Evolutionary conservation across 73 alveolate species (phyloP).

Genomic region (Paraurostyla sp.): DNA sequence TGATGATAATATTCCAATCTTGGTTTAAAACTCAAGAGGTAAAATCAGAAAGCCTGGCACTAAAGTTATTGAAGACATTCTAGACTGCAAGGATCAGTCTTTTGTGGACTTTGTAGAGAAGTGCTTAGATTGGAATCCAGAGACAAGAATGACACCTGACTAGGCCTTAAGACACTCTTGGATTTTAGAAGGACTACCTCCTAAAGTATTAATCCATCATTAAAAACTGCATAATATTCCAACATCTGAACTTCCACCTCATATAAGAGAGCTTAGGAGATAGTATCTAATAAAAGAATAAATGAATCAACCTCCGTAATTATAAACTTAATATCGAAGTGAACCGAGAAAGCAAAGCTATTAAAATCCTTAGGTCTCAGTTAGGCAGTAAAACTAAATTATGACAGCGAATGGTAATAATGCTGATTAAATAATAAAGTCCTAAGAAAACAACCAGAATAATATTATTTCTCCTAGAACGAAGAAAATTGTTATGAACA

Average conservation of each 20-base stretch:
- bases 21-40: constrained; percentile 66
- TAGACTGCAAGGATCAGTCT: constrained; percentile 65
- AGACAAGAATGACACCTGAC: constrained; percentile 63
- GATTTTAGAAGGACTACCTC: constrained; percentile 63
- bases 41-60: constrained; percentile 72
- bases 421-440: background rate
- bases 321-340: constrained; percentile 7
- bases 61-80: constrained; percentile 61
- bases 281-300: constrained; percentile 32
- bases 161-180: constrained; percentile 60
- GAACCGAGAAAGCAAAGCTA: constrained; percentile 22
- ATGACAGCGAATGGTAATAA: background rate
- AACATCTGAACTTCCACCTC: constrained; percentile 62
- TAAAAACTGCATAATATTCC: constrained; percentile 63
- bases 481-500: constrained; percentile 18
- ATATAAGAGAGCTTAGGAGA: constrained; percentile 44
- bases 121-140: constrained; percentile 69
- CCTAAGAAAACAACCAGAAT: background rate
- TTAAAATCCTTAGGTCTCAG: background rate
- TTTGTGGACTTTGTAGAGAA: constrained; percentile 76
- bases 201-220: constrained; percentile 56
- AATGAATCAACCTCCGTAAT: background rate
- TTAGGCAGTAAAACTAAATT: background rate
- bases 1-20: constrained; percentile 66
- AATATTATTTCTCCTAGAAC: constrained; percentile 43